Evolutionary conservation across 1,284 basidiomycete genomes (phyloP), one percentile per base, ranked within the genome.

Genomic region (Coniferiporia weirii): DNA sequence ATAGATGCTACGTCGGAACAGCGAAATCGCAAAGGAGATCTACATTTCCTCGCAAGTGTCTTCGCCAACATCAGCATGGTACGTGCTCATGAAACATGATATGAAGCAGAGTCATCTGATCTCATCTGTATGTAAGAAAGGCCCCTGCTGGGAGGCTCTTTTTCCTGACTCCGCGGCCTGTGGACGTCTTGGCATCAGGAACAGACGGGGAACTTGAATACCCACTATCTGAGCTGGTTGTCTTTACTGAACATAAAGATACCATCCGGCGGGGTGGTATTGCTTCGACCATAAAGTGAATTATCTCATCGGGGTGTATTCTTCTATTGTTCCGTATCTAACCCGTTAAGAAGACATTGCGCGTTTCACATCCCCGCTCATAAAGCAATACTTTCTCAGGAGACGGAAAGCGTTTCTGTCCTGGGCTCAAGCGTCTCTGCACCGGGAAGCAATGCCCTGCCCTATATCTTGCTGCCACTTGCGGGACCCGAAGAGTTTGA

Each of bases 401-500:
- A 88, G 54, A 72, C 77, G 1, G 73, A 72, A 5, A 67, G 64
- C 36, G 76, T 83, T 19, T 64, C 76, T 1, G 76, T 85, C 0
- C 77, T 79, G 2, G 82, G 85, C 0, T 85, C 85, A 13, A 75
- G 71, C n/a, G 66, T 69, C 4, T 73, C 71, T 12, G 91, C 89
- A 1, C 85, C 89, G 7, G 93, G 93, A 1, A 84, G 96, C 52
- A 89, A 93, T 70, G 81, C 89, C 5, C 76, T 97, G 4, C 87
- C 91, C 0, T 89, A 85, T 66, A 78, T 99, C 9, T 78, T 99
- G 1, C 81, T 96, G 3, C 96, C 96, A 0, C 79, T 99, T 2
- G 95, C 95, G 63, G 95, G 95, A 4, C 90, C 94, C 0, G 95
- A 98, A 71, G 96, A 98, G 71, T 87, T 92, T 62, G 93, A 96